These are phyloP conservation scores for Phaeosphaeria sp. DNA, from an alignment of 2,329 filamentous ascomycete genomes.

Conservation along the genomic window DNA sequence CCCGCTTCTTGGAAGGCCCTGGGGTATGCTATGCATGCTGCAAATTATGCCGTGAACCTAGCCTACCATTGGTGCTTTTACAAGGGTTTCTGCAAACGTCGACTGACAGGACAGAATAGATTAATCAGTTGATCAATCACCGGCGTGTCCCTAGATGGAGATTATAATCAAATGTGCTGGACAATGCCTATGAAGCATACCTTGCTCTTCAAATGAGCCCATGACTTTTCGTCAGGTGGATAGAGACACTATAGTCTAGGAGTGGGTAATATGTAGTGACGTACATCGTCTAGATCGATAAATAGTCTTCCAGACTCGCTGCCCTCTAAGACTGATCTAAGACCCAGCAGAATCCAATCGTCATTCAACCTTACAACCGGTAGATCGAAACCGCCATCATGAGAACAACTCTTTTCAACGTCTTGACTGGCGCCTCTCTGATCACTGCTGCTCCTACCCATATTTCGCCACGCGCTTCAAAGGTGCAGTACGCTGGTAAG, in stretches of 20 bases:
- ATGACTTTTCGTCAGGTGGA: background rate
- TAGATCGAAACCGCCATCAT: slow-evolving; percentile 1
- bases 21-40: background rate
- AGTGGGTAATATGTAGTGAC: background rate
- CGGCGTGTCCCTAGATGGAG: background rate
- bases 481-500: slow-evolving; percentile 38
- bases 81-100: background rate
- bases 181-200: background rate
- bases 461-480: slow-evolving; percentile 4
- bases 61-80: background rate
- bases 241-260: background rate
- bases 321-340: background rate
- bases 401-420: slow-evolving; percentile 3
- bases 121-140: background rate
- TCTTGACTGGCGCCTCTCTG: slow-evolving; percentile 2
- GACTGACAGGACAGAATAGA: background rate
- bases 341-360: background rate
- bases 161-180: background rate
- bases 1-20: background rate
- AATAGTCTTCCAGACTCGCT: background rate
- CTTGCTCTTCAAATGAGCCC: background rate
- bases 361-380: background rate
- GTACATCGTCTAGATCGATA: background rate
- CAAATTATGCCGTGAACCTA: background rate
- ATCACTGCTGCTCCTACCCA: slow-evolving; percentile 5